Evolutionary conservation across 148 eudicot genomes (phyloP).

Genomic region (Silene latifolia): DNA sequence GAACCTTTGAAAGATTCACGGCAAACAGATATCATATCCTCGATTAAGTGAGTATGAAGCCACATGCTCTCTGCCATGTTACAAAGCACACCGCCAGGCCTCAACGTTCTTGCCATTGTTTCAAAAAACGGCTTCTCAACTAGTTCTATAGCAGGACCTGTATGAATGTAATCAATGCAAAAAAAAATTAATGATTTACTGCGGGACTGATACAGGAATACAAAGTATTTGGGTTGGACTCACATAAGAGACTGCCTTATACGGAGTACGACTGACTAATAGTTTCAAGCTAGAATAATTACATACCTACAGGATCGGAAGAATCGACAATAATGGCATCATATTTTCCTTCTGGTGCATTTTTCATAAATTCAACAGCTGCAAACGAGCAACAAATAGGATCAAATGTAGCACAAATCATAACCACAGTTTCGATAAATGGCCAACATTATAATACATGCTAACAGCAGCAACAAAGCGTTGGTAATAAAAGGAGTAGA

Average conservation of each 20-base stretch:
- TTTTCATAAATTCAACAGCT: conserved; percentile 74
- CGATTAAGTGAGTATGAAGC: conserved; percentile 96
- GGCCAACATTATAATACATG: neutral
- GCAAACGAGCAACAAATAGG: conserved; percentile 25
- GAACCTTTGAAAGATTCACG: conserved; percentile 75
- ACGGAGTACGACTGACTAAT: neutral
- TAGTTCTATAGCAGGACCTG: conserved; percentile 96
- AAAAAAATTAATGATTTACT: neutral
- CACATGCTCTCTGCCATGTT: conserved; percentile 99
- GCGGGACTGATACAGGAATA: too few relatives aligned
- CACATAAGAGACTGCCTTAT: too few relatives aligned
- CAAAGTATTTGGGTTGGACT: too few relatives aligned
- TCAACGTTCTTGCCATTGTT: conserved; percentile 81
- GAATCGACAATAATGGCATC: conserved; percentile 96
- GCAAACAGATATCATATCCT: conserved; percentile 77
- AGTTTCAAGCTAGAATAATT: neutral
- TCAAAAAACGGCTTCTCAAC: conserved; percentile 90
- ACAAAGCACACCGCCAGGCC: conserved; percentile 96
- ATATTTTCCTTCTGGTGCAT: conserved; percentile 66
- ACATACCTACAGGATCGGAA: conserved; percentile 96
- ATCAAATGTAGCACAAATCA: conserved; percentile 10
- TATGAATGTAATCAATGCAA: conserved; percentile 11
- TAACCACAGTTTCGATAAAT: neutral
- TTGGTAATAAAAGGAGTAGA: neutral
- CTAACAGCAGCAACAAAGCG: too few relatives aligned